A percentile compares a stretch with the other conserved stretches of the same genome.
These are phyloP conservation scores for Allium cepa DNA, from an alignment of 106 monocot genomes.

Conservation along the genomic window DNA sequence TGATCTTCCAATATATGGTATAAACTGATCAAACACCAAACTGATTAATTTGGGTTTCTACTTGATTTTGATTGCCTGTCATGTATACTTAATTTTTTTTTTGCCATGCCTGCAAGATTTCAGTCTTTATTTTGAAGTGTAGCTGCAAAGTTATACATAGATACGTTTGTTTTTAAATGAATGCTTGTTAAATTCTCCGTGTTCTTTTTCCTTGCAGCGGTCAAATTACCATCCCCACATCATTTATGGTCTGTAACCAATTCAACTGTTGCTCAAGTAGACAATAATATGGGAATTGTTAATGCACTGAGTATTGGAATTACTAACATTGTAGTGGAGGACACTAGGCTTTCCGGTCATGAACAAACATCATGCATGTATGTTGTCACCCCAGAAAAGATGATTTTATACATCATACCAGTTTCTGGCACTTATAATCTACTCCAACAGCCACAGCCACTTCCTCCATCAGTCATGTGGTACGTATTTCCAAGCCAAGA, in stretches of 20 bases:
- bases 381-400: slow-evolving; percentile 66
- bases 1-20: no score
- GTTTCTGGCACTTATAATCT: slow-evolving; percentile 22
- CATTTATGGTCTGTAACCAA: slow-evolving; percentile 74
- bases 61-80: no score
- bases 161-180: no score
- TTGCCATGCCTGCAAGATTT: background rate
- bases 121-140: background rate
- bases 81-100: background rate
- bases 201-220: slow-evolving; percentile 35
- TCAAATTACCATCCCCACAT: slow-evolving; percentile 75
- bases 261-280: slow-evolving; percentile 62
- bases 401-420: slow-evolving; percentile 58
- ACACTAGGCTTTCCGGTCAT: slow-evolving; percentile 84
- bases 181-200: background rate
- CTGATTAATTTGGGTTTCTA: no score
- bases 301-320: slow-evolving; percentile 50
- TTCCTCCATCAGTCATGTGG: slow-evolving; percentile 47
- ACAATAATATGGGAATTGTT: slow-evolving; percentile 47
- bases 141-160: no score
- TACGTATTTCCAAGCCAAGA: slow-evolving; percentile 73
- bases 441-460: slow-evolving; percentile 21
- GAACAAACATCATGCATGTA: slow-evolving; percentile 71
- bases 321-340: slow-evolving; percentile 74
- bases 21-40: no score